Conservation (phyloP, 306 rosid genomes). For the Quercus rubra region DNA sequence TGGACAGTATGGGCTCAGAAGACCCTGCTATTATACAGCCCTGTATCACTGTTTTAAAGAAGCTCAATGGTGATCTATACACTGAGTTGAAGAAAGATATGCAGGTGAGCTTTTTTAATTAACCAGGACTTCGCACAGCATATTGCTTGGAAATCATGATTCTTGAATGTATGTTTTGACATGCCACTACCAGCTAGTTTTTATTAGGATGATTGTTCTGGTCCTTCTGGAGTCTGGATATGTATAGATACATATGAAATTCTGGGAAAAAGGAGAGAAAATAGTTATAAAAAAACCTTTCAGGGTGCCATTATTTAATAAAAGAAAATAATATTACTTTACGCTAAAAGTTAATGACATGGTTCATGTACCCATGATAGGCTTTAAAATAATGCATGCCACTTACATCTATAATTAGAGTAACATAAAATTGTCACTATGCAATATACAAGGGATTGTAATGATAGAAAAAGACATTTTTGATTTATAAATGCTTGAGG, state of each 20-base stretch:
- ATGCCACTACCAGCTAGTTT: neutral
- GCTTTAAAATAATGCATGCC: too few relatives aligned
- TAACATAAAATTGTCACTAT: too few relatives aligned
- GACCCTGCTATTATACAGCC: conserved; percentile 66
- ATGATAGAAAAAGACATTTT: too few relatives aligned
- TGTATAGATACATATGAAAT: neutral
- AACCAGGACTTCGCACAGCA: neutral
- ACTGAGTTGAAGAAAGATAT: conserved; percentile 42
- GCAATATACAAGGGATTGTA: too few relatives aligned
- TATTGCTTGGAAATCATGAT: neutral
- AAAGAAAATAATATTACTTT: too few relatives aligned
- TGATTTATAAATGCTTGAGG: too few relatives aligned
- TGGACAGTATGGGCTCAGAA: conserved; percentile 49
- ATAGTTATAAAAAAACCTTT: too few relatives aligned
- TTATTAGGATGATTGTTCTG: neutral
- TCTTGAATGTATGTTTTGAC: neutral
- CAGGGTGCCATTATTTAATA: too few relatives aligned
- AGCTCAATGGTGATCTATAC: conserved; percentile 53
- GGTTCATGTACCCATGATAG: too few relatives aligned
- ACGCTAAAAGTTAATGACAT: too few relatives aligned
- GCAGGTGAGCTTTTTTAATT: conserved; percentile 54
- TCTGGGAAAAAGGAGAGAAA: too few relatives aligned
- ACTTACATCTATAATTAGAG: too few relatives aligned
- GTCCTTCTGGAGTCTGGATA: neutral
- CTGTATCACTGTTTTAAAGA: conserved; percentile 64